Base-by-base conservation (phyloP, 1,284 basidiomycete species). In the Microbotryum intermedium region DNA sequence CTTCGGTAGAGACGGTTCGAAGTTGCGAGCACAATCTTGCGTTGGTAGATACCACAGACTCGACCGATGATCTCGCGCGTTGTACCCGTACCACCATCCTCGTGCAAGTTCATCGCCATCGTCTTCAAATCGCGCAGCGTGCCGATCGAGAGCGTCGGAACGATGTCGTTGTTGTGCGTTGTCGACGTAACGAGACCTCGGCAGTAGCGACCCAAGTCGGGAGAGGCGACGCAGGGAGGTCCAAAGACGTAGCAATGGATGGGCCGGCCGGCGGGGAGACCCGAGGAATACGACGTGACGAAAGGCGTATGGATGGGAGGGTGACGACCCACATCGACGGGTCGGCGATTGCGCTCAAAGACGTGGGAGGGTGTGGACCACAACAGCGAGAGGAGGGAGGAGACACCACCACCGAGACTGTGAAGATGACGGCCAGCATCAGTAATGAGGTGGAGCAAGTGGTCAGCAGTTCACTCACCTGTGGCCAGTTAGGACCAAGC, bases 351-450 rank as follows among this genome's bases (percentile, higher is more conserved):
- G 42, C 52, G 39, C 44, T 51, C 21, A 39, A 66, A 68, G 21
- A 54, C 55, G 3, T 46, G 6, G 11, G 55, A 25, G 1, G 69
- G 70, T 28, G 46, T 59, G 20, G 66, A 58, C 70, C 70, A 71
- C 3, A 71, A 51, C 28, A 71, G 60, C 3, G 70, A 65, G 30
- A 71, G 67, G 6, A 71, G 58, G 1, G 76, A 71, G 0, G 77
- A 77, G 2, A 79, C 79, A 1, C 79, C 79, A 6, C 78, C 79
- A 1, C 79, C 79, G 9, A 80, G 73, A 34, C 76, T 77, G 65
- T 76, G 77, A 11, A 1, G 20, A 28, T 11, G 13, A 39, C 10
- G 11, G 4, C 18, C 34, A 39, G 34, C 28, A 5, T 23, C 9
- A 39, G 39, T 25, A n/a, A 20, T 44, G 7, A 18, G n/a, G n/a